Evolutionary conservation across 768 basidiomycete species (phyloP).

Genomic region (Rhodosporidiobolus sp.): DNA sequence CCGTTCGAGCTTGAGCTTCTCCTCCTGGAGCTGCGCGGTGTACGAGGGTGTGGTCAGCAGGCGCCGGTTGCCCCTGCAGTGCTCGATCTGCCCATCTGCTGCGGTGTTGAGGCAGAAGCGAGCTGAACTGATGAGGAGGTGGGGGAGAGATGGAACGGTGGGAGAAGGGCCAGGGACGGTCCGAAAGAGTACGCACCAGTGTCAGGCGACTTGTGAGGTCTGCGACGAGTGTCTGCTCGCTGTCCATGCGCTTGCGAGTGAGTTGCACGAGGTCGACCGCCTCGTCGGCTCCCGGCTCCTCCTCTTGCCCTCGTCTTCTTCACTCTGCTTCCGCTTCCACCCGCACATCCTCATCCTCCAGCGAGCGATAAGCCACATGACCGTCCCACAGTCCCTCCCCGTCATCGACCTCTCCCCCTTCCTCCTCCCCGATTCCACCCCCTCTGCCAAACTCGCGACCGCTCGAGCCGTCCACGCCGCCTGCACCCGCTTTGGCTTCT

Average conservation of each 20-base stretch:
- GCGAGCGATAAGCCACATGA: no score
- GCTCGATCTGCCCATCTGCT: no score
- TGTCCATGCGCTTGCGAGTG: background rate
- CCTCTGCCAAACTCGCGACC: constrained; percentile 51
- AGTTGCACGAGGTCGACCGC: no score
- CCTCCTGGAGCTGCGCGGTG: constrained; percentile 16
- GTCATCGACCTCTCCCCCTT: constrained; percentile 23
- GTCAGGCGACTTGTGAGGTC: background rate
- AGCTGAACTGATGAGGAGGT: background rate
- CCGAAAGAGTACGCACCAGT: background rate
- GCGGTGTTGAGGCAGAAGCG: background rate
- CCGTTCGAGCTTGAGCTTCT: constrained; percentile 22
- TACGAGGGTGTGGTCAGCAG: no score
- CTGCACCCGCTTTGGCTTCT: constrained; percentile 67
- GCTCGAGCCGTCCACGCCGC: constrained; percentile 55
- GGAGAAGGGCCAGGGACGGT: no score
- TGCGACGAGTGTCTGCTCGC: background rate
- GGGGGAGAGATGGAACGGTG: no score
- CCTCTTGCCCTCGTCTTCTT: no score
- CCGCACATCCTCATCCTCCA: background rate
- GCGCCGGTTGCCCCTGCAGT: no score
- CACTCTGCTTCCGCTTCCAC: no score
- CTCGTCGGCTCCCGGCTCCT: no score
- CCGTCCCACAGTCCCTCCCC: constrained; percentile 5
- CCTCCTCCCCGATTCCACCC: background rate